Evolutionary conservation across 805 yeast genomes (phyloP).

Genomic region (Kluyveromyces nonfermentans): DNA sequence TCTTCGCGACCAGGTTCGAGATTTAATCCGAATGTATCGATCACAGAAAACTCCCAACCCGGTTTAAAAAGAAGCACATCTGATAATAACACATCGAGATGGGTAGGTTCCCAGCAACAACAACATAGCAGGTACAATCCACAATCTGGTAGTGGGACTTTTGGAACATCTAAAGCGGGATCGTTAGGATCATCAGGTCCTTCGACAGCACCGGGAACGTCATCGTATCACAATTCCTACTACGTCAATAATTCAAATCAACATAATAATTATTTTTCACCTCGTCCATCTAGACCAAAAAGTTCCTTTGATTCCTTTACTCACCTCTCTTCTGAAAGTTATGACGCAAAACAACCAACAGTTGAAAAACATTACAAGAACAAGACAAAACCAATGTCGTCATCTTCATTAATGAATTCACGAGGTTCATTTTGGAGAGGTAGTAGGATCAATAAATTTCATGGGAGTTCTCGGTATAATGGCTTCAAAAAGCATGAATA

Average conservation of each 20-base stretch:
- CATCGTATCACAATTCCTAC: background rate
- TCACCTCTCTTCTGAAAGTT: background rate
- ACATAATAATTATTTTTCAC: background rate
- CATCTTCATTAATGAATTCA: background rate
- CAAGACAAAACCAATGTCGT: background rate
- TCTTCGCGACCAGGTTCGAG: conserved; percentile 16
- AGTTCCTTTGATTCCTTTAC: background rate
- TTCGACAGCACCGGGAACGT: background rate
- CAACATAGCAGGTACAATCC: conserved; percentile 21
- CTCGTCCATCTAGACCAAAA: background rate
- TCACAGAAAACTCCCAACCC: background rate
- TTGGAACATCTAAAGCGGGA: background rate
- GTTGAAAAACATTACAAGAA: background rate
- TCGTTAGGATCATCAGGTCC: background rate
- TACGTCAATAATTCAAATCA: background rate
- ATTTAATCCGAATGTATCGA: conserved; percentile 14
- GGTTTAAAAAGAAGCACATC: background rate
- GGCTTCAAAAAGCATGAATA: conserved; percentile 2
- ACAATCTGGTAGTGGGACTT: conserved; percentile 4
- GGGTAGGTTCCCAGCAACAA: conserved; percentile 1
- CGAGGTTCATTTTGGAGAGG: conserved; percentile 1
- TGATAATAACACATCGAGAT: background rate
- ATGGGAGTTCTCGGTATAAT: background rate
- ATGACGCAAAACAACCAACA: background rate
- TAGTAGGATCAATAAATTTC: background rate